Evolutionary conservation across 805 yeast genomes (phyloP).

Genomic region (Cyberlindnera misumaiensis): DNA sequence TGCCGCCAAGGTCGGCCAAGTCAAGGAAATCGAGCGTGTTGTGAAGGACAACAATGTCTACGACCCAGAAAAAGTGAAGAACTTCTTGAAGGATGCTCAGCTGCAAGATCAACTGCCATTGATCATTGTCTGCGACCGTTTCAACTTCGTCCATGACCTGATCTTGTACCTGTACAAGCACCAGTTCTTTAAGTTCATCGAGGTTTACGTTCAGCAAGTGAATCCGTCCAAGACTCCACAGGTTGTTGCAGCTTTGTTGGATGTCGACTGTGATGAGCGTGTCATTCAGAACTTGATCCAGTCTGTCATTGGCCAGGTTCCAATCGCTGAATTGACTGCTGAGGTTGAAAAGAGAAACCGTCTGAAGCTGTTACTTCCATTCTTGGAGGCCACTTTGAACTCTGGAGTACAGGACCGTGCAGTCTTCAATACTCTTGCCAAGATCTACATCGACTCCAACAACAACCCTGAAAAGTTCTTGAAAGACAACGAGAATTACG

Average conservation of each 20-base stretch:
- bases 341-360: constrained; percentile 97
- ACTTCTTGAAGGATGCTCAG: constrained; percentile 89
- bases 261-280: constrained; percentile 93
- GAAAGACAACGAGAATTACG: constrained; percentile 83
- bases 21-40: constrained; percentile 90
- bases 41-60: constrained; percentile 91
- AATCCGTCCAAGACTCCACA: constrained; percentile 95
- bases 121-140: constrained; percentile 93
- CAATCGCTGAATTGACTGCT: constrained; percentile 77
- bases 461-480: constrained; percentile 96
- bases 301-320: constrained; percentile 91
- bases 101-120: constrained; percentile 94
- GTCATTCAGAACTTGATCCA: constrained; percentile 74
- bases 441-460: constrained; percentile 95
- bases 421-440: constrained; percentile 90
- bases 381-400: constrained; percentile 80
- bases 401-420: constrained; percentile 87
- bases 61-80: constrained; percentile 96
- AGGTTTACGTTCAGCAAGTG: constrained; percentile 96
- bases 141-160: constrained; percentile 85
- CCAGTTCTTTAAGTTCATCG: constrained; percentile 93
- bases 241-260: constrained; percentile 92
- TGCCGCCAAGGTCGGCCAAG: constrained; percentile 85
- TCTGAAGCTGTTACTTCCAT: constrained; percentile 84
- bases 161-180: constrained; percentile 90